Percentiles rank a stretch among this genome's conserved stretches.
These are phyloP conservation scores for Dovyalis caffra DNA, from an alignment of 345 rosid species.

Conservation along the genomic window DNA sequence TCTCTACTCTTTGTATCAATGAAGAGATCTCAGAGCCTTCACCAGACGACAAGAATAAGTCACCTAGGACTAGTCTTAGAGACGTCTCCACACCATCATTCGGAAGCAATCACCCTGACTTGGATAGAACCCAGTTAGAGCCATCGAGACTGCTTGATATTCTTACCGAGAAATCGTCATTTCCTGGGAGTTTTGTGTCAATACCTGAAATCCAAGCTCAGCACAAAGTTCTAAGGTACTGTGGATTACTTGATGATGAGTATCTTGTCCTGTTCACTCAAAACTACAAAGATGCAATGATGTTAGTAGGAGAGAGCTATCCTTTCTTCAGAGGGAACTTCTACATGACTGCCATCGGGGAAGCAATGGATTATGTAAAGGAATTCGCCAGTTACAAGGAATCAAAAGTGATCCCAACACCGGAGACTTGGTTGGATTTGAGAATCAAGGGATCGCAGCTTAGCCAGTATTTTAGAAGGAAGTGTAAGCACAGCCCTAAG, in stretches of 20 bases:
- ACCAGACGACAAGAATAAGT: conserved; percentile 38
- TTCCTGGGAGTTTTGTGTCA: conserved; percentile 67
- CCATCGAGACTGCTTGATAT: conserved; percentile 64
- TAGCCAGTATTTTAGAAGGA: conserved; percentile 67
- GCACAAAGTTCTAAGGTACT: conserved; percentile 56
- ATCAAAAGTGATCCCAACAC: conserved; percentile 59
- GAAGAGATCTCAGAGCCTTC: conserved; percentile 45
- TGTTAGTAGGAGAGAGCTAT: conserved; percentile 71
- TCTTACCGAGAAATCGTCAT: conserved; percentile 60
- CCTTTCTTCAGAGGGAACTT: conserved; percentile 68
- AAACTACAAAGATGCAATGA: conserved; percentile 62
- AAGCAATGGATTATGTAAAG: conserved; percentile 44
- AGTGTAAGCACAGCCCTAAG: conserved; percentile 61
- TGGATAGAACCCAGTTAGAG: conserved; percentile 56
- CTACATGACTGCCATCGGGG: conserved; percentile 49
- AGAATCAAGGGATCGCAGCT: conserved; percentile 77
- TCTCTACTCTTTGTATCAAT: conserved; percentile 50
- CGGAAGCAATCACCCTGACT: conserved; percentile 44
- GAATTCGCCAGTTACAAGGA: conserved; percentile 68
- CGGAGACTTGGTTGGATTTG: conserved; percentile 69
- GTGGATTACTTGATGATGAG: conserved; percentile 56
- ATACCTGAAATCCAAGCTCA: conserved; percentile 71
- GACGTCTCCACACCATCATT: conserved; percentile 36
- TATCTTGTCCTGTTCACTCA: conserved; percentile 68
- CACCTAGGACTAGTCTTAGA: conserved; percentile 37